These are phyloP conservation scores for Cladochytrium replicatum DNA, from an alignment of 192 early-diverging fungal species.

Conservation along the genomic window DNA sequence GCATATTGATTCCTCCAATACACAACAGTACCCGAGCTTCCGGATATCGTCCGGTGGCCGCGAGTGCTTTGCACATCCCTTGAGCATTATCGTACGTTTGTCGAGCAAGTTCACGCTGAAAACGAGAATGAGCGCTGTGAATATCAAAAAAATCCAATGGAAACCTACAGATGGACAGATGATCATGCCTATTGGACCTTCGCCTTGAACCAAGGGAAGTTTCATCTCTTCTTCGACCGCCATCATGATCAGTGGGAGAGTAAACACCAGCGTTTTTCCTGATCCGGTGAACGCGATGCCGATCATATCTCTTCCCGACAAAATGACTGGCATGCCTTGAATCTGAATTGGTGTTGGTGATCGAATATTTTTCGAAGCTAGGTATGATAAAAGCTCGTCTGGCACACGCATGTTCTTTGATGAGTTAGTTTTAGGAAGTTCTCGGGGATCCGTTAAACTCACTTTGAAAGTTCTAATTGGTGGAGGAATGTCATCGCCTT, in stretches of 20 bases:
- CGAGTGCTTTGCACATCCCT: constrained; percentile 49
- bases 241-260: constrained; percentile 82
- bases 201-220: constrained; percentile 68
- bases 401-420: constrained; percentile 70
- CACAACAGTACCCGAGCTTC: constrained; percentile 69
- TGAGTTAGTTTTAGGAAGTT: not conserved
- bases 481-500: constrained; percentile 77
- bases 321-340: constrained; percentile 86
- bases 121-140: not conserved
- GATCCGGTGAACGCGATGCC: constrained; percentile 94
- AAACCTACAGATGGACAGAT: constrained; percentile 77
- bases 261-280: constrained; percentile 92
- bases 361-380: constrained; percentile 71
- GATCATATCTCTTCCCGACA: constrained; percentile 94
- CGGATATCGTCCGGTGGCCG: constrained; percentile 52
- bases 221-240: constrained; percentile 89
- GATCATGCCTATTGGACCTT: constrained; percentile 91
- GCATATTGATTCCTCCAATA: constrained; percentile 92
- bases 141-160: constrained; percentile 2
- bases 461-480: constrained; percentile 69
- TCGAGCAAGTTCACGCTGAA: constrained; percentile 81
- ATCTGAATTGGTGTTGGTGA: constrained; percentile 94
- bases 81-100: constrained; percentile 85
- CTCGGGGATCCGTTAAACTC: too few species aligned
- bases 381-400: constrained; percentile 60